Percentiles rank a stretch among this genome's conserved stretches.
These are phyloP conservation scores for Austroboletus sp. DNA, from an alignment of 1,284 basidiomycete species.

Conservation along the genomic window DNA sequence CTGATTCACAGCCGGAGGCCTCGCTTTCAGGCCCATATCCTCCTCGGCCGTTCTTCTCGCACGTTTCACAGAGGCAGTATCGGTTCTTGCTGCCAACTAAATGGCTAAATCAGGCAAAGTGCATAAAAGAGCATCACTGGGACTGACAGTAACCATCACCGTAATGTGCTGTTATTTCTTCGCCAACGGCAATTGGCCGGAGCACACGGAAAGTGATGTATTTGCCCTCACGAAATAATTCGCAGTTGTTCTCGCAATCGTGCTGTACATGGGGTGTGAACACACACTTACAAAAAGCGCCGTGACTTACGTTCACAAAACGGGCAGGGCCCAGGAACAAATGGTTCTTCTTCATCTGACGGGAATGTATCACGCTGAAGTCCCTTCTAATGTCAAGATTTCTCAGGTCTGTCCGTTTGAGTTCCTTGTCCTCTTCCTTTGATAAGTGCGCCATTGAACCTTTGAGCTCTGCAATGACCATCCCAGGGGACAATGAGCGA, in stretches of 20 bases:
- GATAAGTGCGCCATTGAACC: slow-evolving; percentile 82
- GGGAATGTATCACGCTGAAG: slow-evolving; percentile 87
- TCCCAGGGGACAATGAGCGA: slow-evolving; percentile 59
- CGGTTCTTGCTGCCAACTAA: slow-evolving; percentile 79
- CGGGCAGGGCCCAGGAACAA: slow-evolving; percentile 87
- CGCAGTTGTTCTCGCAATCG: slow-evolving; percentile 86
- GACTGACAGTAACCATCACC: slow-evolving; percentile 76
- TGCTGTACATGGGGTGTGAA: slow-evolving; percentile 48
- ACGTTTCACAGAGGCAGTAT: slow-evolving; percentile 85
- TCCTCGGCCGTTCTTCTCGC: slow-evolving; percentile 69
- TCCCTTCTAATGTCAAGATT: slow-evolving; percentile 74
- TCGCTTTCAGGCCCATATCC: slow-evolving; percentile 65
- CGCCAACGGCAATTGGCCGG: slow-evolving; percentile 70
- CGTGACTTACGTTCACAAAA: slow-evolving; percentile 79
- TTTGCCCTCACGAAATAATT: slow-evolving; percentile 78
- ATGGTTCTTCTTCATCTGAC: slow-evolving; percentile 86
- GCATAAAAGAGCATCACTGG: slow-evolving; percentile 5
- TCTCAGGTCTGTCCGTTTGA: slow-evolving; percentile 65
- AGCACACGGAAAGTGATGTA: slow-evolving; percentile 86
- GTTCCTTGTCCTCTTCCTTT: slow-evolving; percentile 73
- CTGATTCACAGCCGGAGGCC: slow-evolving; percentile 40
- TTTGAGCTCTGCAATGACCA: slow-evolving; percentile 74
- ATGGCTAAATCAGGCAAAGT: slow-evolving; percentile 16
- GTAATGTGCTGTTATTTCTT: slow-evolving; percentile 83
- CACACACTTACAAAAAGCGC: slow-evolving; percentile 12